A percentile compares a stretch with the other conserved stretches of the same genome.
These are phyloP conservation scores for Russula vinacea DNA, from an alignment of 768 basidiomycete species.

Conservation along the genomic window DNA sequence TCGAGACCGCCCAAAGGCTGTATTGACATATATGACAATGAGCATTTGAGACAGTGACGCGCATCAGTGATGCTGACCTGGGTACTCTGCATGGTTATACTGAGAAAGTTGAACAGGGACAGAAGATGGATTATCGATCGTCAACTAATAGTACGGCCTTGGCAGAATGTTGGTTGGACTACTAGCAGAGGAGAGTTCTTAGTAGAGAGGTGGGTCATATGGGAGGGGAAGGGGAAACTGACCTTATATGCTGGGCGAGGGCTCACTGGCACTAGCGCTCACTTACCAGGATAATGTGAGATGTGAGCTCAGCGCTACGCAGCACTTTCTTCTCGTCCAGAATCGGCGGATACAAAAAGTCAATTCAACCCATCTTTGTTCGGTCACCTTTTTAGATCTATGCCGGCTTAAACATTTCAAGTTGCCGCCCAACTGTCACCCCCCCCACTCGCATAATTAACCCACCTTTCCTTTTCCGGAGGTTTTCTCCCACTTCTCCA, in stretches of 20 bases:
- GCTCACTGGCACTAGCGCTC: too few relatives aligned
- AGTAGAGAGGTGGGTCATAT: too few relatives aligned
- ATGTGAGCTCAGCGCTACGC: constrained; percentile 26
- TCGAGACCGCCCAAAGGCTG: neutral
- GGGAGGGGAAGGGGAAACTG: too few relatives aligned
- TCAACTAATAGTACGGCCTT: neutral
- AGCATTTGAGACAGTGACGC: neutral
- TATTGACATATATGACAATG: neutral
- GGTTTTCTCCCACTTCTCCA: constrained; percentile 4
- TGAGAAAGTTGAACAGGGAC: neutral
- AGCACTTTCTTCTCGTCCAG: constrained; percentile 16
- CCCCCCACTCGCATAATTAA: constrained; percentile 23
- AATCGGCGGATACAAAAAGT: constrained; percentile 24
- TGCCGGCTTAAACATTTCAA: constrained; percentile 28
- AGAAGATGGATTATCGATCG: neutral
- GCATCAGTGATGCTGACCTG: neutral
- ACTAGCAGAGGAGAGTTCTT: too few relatives aligned
- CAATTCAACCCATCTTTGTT: constrained; percentile 29
- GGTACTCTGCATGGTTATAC: neutral
- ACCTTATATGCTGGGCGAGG: constrained; percentile 23
- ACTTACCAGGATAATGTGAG: constrained; percentile 16
- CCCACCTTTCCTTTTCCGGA: constrained; percentile 24
- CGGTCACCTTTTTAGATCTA: constrained; percentile 27
- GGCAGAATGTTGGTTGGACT: neutral
- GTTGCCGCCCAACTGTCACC: constrained; percentile 27